A percentile compares a stretch with the other conserved stretches of the same genome.
Evolutionary conservation across 1,139 yeast species (phyloP).

Genomic region (Protomyces pachydermus): DNA sequence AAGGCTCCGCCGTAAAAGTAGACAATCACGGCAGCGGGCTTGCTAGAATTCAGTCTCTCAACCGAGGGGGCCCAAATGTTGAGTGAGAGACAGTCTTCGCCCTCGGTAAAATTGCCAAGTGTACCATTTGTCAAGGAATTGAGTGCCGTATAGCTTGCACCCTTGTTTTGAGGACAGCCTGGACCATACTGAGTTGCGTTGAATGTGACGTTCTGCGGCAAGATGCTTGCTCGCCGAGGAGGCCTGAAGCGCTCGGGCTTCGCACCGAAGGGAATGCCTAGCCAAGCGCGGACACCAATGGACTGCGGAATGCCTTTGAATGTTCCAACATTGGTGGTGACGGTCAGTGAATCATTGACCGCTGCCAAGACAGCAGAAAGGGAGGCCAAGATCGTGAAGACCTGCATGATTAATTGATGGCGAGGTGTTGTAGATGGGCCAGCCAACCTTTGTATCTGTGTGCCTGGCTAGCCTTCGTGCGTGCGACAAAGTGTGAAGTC

Average conservation of each 20-base stretch:
- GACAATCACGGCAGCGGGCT: constrained; percentile 17
- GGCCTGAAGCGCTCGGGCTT: constrained; percentile 15
- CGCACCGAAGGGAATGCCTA: constrained; percentile 16
- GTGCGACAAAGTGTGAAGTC: too few relatives aligned
- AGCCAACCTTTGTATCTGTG: too few relatives aligned
- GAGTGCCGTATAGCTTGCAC: constrained; percentile 5
- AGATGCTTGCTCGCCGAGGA: constrained; percentile 14
- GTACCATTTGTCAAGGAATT: neutral
- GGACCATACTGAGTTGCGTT: constrained; percentile 16
- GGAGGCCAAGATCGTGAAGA: neutral
- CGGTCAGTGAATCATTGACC: neutral
- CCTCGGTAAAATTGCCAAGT: constrained; percentile 19
- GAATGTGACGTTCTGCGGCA: neutral
- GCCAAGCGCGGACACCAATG: constrained; percentile 13
- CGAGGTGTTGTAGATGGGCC: too few relatives aligned
- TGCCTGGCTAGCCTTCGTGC: too few relatives aligned
- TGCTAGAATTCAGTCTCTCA: constrained; percentile 2
- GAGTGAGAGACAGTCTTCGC: constrained; percentile 24
- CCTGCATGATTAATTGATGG: neutral
- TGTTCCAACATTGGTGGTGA: constrained; percentile 15
- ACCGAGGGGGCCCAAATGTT: constrained; percentile 18
- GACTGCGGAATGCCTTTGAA: neutral
- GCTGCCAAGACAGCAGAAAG: neutral
- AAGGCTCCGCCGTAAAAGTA: constrained; percentile 24
- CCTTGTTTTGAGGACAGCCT: constrained; percentile 23